Evolutionary conservation across 2,329 filamentous ascomycete species (phyloP).

Genomic region (Claviceps fusiformis): DNA sequence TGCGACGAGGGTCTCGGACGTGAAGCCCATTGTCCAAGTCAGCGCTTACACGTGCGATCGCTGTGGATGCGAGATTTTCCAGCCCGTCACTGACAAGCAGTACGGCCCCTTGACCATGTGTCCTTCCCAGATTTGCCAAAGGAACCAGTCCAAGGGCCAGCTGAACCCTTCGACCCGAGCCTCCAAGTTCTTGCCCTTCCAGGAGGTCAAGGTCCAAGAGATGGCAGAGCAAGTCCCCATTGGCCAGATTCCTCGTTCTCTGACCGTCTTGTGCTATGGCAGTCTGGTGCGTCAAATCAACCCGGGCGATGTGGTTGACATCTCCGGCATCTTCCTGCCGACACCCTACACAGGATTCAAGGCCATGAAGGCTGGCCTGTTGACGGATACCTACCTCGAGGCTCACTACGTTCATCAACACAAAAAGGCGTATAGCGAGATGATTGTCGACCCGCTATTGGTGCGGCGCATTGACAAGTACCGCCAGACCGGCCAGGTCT

Average conservation of each 20-base stretch:
- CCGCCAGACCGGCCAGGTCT: constrained; percentile 76
- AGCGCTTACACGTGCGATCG: constrained; percentile 96
- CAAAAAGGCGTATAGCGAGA: constrained; percentile 95
- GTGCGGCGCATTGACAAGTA: constrained; percentile 77
- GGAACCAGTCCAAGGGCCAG: constrained; percentile 85
- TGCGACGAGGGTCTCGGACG: constrained; percentile 87
- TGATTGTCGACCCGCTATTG: constrained; percentile 67
- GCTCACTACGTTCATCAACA: constrained; percentile 89
- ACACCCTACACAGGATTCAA: constrained; percentile 99
- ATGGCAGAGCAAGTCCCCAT: constrained; percentile 99
- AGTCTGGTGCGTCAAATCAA: constrained; percentile 75
- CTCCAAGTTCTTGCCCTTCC: constrained; percentile 93
- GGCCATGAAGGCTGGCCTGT: constrained; percentile 86
- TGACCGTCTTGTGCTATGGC: constrained; percentile 84
- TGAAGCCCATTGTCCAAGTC: constrained; percentile 94
- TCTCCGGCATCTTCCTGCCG: constrained; percentile 89
- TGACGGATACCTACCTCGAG: constrained; percentile 95
- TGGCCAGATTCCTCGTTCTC: constrained; percentile 83
- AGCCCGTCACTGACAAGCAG: constrained; percentile 82
- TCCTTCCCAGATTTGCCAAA: constrained; percentile 76
- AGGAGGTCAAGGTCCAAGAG: constrained; percentile 97
- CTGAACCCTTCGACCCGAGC: constrained; percentile 89
- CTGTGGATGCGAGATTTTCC: constrained; percentile 94
- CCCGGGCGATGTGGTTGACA: constrained; percentile 86
- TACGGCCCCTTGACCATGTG: constrained; percentile 80